These are phyloP conservation scores for Dactylellina haptotyla DNA, from an alignment of 2,329 filamentous ascomycete genomes.

Conservation along the genomic window DNA sequence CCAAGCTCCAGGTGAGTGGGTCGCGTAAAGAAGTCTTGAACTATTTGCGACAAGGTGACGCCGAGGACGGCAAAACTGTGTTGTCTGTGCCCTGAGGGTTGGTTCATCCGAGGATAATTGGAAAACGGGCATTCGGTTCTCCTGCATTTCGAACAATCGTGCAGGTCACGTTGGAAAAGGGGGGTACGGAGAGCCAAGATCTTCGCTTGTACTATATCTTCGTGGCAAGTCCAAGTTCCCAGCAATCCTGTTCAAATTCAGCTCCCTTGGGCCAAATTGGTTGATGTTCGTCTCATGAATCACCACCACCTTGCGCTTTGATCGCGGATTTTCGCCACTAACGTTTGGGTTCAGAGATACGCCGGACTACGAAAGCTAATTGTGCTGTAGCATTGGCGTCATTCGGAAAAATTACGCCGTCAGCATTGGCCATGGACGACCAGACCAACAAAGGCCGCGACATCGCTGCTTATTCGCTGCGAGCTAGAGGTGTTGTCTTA, in stretches of 20 bases:
- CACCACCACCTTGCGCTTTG: slow-evolving; percentile 21
- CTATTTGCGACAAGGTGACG: background rate
- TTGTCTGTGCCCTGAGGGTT: slow-evolving; percentile 11
- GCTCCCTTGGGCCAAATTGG: background rate
- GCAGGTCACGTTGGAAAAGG: background rate
- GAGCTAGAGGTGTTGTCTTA: background rate
- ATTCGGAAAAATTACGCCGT: slow-evolving; percentile 47
- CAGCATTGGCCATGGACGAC: background rate
- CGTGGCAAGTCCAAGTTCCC: background rate
- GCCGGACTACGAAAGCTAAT: background rate
- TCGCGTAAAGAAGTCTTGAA: slow-evolving; percentile 28
- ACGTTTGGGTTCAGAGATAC: background rate
- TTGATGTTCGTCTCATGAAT: background rate
- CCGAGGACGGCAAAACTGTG: slow-evolving; percentile 33
- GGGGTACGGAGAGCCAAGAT: too few relatives aligned
- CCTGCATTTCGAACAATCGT: too few relatives aligned
- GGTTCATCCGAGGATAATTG: slow-evolving; percentile 31
- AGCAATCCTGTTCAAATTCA: background rate
- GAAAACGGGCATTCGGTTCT: too few relatives aligned
- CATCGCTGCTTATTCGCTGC: too few relatives aligned
- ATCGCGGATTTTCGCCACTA: slow-evolving; percentile 23
- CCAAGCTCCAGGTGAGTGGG: slow-evolving; percentile 46
- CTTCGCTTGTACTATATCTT: background rate
- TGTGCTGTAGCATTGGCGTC: slow-evolving; percentile 4
- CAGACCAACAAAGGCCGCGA: too few relatives aligned